Evolutionary conservation across 179 eudicot genomes (phyloP), one percentile per base, ranked within the genome.

Genomic region (Spinacia oleracea): DNA sequence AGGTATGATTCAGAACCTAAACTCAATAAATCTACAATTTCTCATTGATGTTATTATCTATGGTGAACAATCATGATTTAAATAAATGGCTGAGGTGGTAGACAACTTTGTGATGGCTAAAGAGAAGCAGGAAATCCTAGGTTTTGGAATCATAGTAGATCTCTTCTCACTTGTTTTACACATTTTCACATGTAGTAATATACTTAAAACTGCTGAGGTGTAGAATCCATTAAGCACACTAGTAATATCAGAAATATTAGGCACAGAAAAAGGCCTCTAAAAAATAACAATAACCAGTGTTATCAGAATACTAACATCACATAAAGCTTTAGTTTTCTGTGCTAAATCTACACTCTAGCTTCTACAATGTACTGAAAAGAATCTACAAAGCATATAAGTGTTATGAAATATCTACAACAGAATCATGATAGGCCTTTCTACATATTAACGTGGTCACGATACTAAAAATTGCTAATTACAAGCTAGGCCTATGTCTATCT

Each of bases 1-100:
- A 83, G 85, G 85, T 83, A 78, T 20, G 72, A 11, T 64, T 77
- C 32, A 62, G 51, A 79, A 23, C 34, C 68, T 25, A 55, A 6
- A 12, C 60, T 35, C 35, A 14, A 35, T 32, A 16, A 18, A 76
- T 29, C 38, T 21, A 63, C 18, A 51, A 55, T n/a, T 32, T n/a
- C 29, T 25, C 53, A 53, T 20, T 34, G 27, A 31, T 72, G 31
- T 50, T 29, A 53, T 18, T 3, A 53, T 10, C 48, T 73, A 50
- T 2, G 12, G 18, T 50, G 42, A 42, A 31, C 27, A 72, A 27
- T 16, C 59, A 72, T 16, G 43, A 50, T 29, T 7, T 4, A 6
- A 45, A 16, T 4, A 6, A 45, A 16, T 66, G 20, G 46, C 70
- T 66, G 12, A 66, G 70, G 5, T 63, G 25, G 14, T 18, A 35